Evolutionary conservation across 176 grass and related monocot genomes (phyloP).

Genomic region (Phyllostachys edulis): DNA sequence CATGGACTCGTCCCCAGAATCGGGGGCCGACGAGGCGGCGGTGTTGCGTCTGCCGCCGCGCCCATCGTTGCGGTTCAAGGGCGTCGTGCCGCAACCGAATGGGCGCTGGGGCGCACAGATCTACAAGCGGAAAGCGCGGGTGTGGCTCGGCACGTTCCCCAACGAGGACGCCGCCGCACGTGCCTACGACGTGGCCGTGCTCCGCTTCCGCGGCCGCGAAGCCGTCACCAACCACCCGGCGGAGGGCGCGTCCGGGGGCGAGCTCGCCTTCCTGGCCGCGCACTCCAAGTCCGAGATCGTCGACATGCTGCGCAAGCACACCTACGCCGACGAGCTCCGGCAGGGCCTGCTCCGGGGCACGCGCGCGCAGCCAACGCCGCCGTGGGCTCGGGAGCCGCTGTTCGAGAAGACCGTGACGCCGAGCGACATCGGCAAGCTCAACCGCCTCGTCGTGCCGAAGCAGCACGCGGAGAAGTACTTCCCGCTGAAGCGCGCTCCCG

Average conservation of each 20-base stretch:
- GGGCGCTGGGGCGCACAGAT: conserved; percentile 85
- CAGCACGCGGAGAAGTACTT: conserved; percentile 83
- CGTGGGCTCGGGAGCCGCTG: conserved; percentile 37
- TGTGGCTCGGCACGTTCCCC: conserved; percentile 89
- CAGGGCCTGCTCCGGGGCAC: conserved; percentile 43
- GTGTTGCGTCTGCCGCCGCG: background rate
- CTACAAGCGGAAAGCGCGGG: conserved; percentile 74
- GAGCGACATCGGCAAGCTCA: conserved; percentile 79
- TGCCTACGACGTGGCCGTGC: conserved; percentile 78
- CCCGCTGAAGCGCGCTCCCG: background rate
- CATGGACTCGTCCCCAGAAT: background rate
- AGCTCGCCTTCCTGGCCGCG: conserved; percentile 52
- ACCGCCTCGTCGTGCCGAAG: conserved; percentile 80
- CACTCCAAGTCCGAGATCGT: conserved; percentile 81
- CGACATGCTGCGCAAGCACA: conserved; percentile 85
- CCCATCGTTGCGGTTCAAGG: conserved; percentile 64
- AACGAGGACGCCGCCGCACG: conserved; percentile 53
- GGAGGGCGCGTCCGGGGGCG: background rate
- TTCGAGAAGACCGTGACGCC: conserved; percentile 79
- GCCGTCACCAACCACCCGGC: conserved; percentile 49
- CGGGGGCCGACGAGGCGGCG: background rate
- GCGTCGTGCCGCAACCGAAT: conserved; percentile 83
- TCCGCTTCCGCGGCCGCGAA: conserved; percentile 69
- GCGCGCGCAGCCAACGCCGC: conserved; percentile 27
- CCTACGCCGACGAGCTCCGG: conserved; percentile 61